Evolutionary conservation across 2,329 filamentous ascomycete genomes (phyloP).

Genomic region (Penicillium occitanis): DNA sequence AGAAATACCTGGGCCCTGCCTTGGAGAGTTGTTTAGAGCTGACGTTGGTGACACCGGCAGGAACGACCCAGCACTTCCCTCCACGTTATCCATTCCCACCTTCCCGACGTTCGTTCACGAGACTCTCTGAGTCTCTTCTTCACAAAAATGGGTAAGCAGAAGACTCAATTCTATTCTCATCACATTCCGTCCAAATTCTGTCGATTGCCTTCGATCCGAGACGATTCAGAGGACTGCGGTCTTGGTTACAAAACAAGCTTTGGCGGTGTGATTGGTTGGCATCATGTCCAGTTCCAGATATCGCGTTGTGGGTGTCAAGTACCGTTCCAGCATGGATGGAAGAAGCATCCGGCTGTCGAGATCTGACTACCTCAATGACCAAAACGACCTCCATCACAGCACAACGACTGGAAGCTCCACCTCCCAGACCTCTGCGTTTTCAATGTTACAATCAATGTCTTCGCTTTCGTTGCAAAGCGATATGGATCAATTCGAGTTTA

Average conservation of each 20-base stretch:
- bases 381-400: conserved; percentile 5
- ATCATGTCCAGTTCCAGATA: conserved; percentile 20
- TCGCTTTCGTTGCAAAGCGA: conserved; percentile 21
- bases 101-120: conserved; percentile 18
- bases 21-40: background rate
- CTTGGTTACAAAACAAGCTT: conserved; percentile 14
- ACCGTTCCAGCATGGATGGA: conserved; percentile 18
- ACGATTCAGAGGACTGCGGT: background rate
- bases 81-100: conserved; percentile 5
- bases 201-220: background rate
- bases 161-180: background rate
- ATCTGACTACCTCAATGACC: background rate
- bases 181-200: background rate
- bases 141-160: conserved; percentile 18
- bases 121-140: conserved; percentile 13
- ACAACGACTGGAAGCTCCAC: conserved; percentile 8
- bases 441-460: conserved; percentile 17
- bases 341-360: conserved; percentile 11
- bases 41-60: background rate
- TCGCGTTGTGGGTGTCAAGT: conserved; percentile 19
- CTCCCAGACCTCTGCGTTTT: conserved; percentile 9
- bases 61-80: conserved; percentile 12
- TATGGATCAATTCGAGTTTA: conserved; percentile 26
- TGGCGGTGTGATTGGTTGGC: conserved; percentile 15
- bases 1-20: background rate